phyloP scores from a whole-genome alignment of 805 yeast species.

The Metschnikowia rubicola region DNA sequence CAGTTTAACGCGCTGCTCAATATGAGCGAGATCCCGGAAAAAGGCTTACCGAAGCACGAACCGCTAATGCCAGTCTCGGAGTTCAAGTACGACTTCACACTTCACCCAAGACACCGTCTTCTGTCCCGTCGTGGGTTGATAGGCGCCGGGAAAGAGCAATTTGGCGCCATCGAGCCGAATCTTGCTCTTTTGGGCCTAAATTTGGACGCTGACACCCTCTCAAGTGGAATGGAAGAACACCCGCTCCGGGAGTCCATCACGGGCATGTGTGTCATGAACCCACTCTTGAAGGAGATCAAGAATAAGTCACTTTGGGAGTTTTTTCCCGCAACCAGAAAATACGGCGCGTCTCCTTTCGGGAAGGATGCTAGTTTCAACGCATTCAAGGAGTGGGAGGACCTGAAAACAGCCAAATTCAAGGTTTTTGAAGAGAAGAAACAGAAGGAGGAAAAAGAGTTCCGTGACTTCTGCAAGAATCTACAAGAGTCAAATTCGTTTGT shows the following conservation, averaged over 20 bases:
- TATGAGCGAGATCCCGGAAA: constrained; percentile 10
- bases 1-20: constrained; percentile 15
- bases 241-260: constrained; percentile 37
- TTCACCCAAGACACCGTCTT: constrained; percentile 7
- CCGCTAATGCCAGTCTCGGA: constrained; percentile 3
- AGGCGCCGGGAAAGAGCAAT: background rate
- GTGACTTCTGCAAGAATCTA: constrained; percentile 22
- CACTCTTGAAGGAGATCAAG: constrained; percentile 31
- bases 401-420: constrained; percentile 21
- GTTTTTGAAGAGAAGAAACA: constrained; percentile 15
- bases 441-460: constrained; percentile 20
- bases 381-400: constrained; percentile 37
- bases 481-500: constrained; percentile 25
- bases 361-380: constrained; percentile 21
- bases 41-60: constrained; percentile 4
- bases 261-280: constrained; percentile 38
- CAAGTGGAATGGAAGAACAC: constrained; percentile 33
- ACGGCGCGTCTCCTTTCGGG: constrained; percentile 37
- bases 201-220: constrained; percentile 12
- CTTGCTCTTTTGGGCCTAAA: constrained; percentile 10
- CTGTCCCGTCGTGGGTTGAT: constrained; percentile 4
- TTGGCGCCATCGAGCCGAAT: constrained; percentile 8
- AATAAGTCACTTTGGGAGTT: constrained; percentile 41
- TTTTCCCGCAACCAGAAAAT: constrained; percentile 32
- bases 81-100: constrained; percentile 9